Percentiles rank a stretch among this genome's conserved stretches.
Evolutionary conservation across 2,329 filamentous ascomycete genomes (phyloP).

Genomic region (Hymenoscyphus scutula): DNA sequence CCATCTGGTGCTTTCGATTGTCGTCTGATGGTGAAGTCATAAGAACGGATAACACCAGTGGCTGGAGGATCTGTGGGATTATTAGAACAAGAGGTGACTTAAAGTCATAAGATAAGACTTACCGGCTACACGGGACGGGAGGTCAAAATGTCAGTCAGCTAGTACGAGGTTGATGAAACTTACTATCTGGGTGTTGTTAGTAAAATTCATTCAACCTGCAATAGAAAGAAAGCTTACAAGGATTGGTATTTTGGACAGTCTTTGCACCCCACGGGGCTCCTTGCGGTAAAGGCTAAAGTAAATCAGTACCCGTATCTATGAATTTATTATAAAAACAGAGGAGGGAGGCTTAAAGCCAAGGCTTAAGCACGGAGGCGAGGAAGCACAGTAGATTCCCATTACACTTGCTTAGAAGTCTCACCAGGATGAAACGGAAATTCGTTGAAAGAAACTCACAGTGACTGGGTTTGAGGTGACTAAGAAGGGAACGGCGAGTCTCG

Average conservation of each 20-base stretch:
- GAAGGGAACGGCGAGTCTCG: constrained; percentile 8
- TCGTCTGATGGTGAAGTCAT: constrained; percentile 34
- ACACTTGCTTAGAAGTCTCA: neutral
- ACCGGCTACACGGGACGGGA: neutral
- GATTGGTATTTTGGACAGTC: constrained; percentile 40
- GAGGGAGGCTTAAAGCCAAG: neutral
- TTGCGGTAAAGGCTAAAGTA: constrained; percentile 42
- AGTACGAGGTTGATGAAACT: neutral
- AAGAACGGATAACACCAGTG: constrained; percentile 38
- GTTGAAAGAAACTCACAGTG: constrained; percentile 11
- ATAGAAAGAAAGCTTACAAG: constrained; percentile 23
- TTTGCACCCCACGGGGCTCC: constrained; percentile 51
- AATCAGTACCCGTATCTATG: constrained; percentile 21
- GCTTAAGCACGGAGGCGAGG: neutral
- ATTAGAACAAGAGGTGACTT: neutral
- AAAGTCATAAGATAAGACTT: neutral
- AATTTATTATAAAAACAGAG: neutral
- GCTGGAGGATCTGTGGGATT: constrained; percentile 9
- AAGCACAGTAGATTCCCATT: neutral
- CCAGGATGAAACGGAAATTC: neutral
- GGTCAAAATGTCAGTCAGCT: neutral
- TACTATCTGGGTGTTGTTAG: constrained; percentile 15
- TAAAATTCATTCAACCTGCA: neutral
- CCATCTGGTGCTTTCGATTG: constrained; percentile 40
- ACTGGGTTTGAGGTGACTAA: constrained; percentile 11